Conservation (phyloP, 2,329 filamentous ascomycete species). For the Stylonectria norvegica region DNA sequence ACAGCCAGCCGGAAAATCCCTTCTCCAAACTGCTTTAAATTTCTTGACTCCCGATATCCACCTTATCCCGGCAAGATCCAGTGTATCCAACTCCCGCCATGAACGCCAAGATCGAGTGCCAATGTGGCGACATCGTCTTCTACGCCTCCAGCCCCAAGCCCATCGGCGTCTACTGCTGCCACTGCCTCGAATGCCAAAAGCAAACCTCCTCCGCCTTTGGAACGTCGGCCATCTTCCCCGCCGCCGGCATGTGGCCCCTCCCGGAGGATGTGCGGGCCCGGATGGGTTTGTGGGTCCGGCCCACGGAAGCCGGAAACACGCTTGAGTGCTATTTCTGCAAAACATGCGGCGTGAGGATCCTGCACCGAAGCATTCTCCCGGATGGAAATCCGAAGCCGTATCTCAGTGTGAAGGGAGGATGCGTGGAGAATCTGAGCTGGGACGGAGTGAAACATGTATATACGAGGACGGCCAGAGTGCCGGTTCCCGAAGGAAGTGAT, state of each 20-base stretch:
- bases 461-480: conserved; percentile 41
- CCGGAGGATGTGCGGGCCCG: conserved; percentile 29
- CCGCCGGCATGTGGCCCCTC: conserved; percentile 40
- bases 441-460: conserved; percentile 43
- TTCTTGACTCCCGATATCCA: too few species aligned
- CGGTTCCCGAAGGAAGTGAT: conserved; percentile 38
- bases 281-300: conserved; percentile 37
- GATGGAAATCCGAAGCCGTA: conserved; percentile 37
- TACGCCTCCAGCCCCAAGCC: conserved; percentile 34
- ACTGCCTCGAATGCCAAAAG: conserved; percentile 45
- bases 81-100: too few species aligned
- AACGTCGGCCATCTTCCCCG: conserved; percentile 42
- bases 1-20: too few species aligned
- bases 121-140: conserved; percentile 39
- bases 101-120: conserved; percentile 33
- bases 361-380: conserved; percentile 40
- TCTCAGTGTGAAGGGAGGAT: conserved; percentile 46
- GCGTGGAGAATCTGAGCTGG: conserved; percentile 41
- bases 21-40: too few species aligned
- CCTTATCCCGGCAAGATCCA: too few species aligned
- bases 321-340: conserved; percentile 44
- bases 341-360: conserved; percentile 44
- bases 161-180: conserved; percentile 41
- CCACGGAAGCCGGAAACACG: conserved; percentile 38
- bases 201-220: conserved; percentile 46